Conservation (phyloP, 176 grass and related monocot species). For the Alopecurus myosuroides region DNA sequence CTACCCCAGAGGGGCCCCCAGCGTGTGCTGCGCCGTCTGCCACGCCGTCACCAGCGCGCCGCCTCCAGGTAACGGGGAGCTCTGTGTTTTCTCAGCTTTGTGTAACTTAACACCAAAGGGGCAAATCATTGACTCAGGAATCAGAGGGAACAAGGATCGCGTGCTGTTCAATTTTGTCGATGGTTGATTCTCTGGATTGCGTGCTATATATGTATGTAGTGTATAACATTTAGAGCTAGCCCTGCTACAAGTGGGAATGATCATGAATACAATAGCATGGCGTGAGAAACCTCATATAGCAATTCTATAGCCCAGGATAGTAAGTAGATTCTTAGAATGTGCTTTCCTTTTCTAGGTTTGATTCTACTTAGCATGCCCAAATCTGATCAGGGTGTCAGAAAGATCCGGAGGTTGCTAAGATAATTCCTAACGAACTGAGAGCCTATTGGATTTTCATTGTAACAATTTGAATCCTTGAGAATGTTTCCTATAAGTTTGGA, state of each 20-base stretch:
- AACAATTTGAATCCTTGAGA: neutral
- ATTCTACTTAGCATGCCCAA: neutral
- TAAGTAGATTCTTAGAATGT: neutral
- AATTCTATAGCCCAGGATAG: neutral
- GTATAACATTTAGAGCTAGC: neutral
- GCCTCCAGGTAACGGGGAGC: constrained; percentile 47
- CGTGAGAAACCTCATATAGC: neutral
- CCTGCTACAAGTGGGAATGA: neutral
- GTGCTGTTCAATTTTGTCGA: neutral
- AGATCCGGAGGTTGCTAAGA: neutral
- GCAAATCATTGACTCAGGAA: neutral
- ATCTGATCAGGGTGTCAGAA: neutral
- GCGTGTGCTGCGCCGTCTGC: constrained; percentile 63
- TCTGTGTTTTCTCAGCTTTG: neutral
- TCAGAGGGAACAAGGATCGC: neutral
- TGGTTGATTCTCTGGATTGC: neutral
- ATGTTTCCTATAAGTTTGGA: neutral
- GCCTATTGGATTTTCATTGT: neutral
- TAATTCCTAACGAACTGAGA: neutral
- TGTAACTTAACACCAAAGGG: neutral
- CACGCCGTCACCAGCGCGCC: constrained; percentile 32
- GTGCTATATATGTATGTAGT: neutral
- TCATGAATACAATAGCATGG: neutral
- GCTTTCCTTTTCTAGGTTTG: neutral
- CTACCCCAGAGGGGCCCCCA: constrained; percentile 62